Conservation (phyloP, 352 stramenopile genomes). For the Phytophthora pistaciae region DNA sequence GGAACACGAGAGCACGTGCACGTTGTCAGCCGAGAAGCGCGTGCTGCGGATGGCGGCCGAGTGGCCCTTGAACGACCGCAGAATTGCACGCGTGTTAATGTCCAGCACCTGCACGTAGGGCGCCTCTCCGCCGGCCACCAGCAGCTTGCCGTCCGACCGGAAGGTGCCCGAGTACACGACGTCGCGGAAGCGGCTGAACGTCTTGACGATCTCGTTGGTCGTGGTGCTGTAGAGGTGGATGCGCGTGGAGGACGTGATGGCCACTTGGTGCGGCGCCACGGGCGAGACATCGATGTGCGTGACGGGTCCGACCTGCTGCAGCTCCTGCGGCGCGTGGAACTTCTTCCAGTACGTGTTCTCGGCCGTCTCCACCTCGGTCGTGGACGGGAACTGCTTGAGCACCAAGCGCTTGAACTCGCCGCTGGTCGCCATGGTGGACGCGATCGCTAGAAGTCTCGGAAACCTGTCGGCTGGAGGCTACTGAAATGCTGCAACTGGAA, state of each 20-base stretch:
- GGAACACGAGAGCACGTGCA: conserved; percentile 90
- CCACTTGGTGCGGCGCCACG: conserved; percentile 80
- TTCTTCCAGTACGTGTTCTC: conserved; percentile 92
- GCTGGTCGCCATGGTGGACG: conserved; percentile 61
- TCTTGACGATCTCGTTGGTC: conserved; percentile 88
- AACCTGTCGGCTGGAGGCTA: neutral
- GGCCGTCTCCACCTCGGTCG: conserved; percentile 78
- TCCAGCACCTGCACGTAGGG: conserved; percentile 89
- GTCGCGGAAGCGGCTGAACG: conserved; percentile 90
- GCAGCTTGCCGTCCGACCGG: conserved; percentile 87
- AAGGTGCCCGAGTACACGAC: conserved; percentile 90
- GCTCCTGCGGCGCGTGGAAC: conserved; percentile 84
- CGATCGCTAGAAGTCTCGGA: neutral
- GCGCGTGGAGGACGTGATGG: conserved; percentile 88
- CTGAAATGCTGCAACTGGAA: conserved; percentile 25
- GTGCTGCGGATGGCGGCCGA: conserved; percentile 77
- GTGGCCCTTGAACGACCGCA: conserved; percentile 91
- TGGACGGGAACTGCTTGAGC: conserved; percentile 89
- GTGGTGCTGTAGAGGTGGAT: conserved; percentile 89
- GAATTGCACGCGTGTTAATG: conserved; percentile 81
- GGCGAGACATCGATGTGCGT: conserved; percentile 90
- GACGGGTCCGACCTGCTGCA: conserved; percentile 86
- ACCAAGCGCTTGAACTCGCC: conserved; percentile 89
- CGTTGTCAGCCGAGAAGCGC: conserved; percentile 84
- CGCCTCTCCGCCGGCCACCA: conserved; percentile 85